Conservation (phyloP, 176 grass and related monocot genomes). For the Bonia amplexicaulis region DNA sequence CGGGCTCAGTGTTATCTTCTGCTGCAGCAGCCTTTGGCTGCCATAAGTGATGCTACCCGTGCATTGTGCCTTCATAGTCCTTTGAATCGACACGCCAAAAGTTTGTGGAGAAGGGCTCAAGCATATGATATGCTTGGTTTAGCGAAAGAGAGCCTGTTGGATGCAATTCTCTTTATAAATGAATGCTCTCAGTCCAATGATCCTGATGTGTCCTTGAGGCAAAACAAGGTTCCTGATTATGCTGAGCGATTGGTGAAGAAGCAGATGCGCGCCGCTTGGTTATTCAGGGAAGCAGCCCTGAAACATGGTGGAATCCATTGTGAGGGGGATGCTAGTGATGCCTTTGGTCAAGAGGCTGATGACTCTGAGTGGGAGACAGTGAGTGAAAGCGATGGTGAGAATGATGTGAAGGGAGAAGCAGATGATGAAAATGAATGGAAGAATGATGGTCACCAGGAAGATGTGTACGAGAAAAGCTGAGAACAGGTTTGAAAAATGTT, state of each 20-base stretch:
- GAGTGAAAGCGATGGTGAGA: constrained; percentile 69
- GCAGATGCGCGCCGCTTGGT: constrained; percentile 91
- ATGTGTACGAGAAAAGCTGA: constrained; percentile 57
- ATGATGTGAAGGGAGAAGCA: constrained; percentile 55
- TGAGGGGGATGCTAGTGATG: constrained; percentile 65
- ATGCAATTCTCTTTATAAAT: constrained; percentile 98
- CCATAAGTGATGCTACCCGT: constrained; percentile 85
- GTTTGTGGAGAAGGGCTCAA: constrained; percentile 97
- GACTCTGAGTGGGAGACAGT: constrained; percentile 95
- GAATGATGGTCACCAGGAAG: constrained; percentile 48
- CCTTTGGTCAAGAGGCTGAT: constrained; percentile 80
- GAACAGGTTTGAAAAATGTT: constrained; percentile 33
- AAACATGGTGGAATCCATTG: constrained; percentile 83
- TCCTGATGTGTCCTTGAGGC: constrained; percentile 78
- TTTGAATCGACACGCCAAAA: constrained; percentile 86
- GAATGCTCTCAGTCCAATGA: constrained; percentile 87
- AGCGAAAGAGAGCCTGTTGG: constrained; percentile 92
- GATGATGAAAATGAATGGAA: constrained; percentile 73
- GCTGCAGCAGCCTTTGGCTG: constrained; percentile 81
- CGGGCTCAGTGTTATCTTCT: constrained; percentile 95
- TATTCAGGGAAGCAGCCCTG: constrained; percentile 87
- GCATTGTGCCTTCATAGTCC: constrained; percentile 93
- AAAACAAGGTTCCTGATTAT: constrained; percentile 99
- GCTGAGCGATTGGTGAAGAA: constrained; percentile 95
- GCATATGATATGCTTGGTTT: constrained; percentile 98